Conservation (phyloP, 768 basidiomycete species). For the Candolleomyces efflorescens region DNA sequence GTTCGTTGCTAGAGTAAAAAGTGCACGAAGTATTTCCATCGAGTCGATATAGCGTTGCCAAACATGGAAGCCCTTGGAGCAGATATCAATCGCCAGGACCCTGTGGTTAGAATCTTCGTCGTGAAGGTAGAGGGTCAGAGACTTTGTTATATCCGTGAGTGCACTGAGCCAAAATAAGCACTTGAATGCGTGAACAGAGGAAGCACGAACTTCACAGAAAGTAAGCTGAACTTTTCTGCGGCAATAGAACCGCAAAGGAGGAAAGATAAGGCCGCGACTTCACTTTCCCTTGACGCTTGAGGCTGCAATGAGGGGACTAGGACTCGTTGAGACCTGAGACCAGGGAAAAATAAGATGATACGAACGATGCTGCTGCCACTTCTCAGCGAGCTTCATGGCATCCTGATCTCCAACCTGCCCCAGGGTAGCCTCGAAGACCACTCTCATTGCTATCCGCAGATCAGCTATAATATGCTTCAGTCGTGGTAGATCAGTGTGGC, state of each 20-base stretch:
- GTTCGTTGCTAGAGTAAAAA: constrained; percentile 78
- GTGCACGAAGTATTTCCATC: constrained; percentile 78
- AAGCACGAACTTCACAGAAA: constrained; percentile 60
- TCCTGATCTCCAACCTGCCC: constrained; percentile 66
- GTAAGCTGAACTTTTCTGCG: constrained; percentile 69
- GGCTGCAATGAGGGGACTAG: constrained; percentile 63
- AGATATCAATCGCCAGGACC: constrained; percentile 81
- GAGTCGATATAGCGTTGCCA: constrained; percentile 96
- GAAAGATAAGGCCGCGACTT: constrained; percentile 62
- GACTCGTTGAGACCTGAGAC: neutral
- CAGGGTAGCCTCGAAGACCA: constrained; percentile 75
- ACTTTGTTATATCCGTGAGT: constrained; percentile 81
- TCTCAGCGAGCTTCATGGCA: constrained; percentile 51
- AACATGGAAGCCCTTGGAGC: constrained; percentile 85
- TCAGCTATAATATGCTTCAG: constrained; percentile 44
- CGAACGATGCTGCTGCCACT: constrained; percentile 64
- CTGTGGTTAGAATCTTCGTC: constrained; percentile 65
- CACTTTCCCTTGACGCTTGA: constrained; percentile 53
- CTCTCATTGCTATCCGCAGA: constrained; percentile 68
- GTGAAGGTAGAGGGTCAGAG: constrained; percentile 72
- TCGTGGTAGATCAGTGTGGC: neutral
- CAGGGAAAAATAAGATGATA: neutral
- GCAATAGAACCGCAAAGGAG: constrained; percentile 84
- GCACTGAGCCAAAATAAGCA: constrained; percentile 39
- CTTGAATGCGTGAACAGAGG: neutral